A percentile compares a stretch with the other conserved stretches of the same genome.
These are phyloP conservation scores for Mycena sanguinolenta DNA, from an alignment of 768 basidiomycete genomes.

Conservation along the genomic window DNA sequence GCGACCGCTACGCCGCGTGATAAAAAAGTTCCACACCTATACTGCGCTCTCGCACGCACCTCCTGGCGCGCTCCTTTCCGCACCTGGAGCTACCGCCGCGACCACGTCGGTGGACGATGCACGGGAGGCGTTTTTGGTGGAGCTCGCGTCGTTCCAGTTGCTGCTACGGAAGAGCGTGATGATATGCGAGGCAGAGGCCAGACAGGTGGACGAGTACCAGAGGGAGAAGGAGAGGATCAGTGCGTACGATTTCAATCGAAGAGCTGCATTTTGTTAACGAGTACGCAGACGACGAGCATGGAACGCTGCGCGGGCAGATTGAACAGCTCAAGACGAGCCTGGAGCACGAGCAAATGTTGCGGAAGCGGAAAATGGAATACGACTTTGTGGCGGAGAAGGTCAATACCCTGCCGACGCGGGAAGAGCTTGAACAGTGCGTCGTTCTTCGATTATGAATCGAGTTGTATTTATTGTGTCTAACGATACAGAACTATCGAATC, in stretches of 20 bases:
- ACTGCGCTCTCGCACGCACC: conserved; percentile 68
- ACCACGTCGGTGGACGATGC: conserved; percentile 70
- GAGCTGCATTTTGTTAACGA: conserved; percentile 6
- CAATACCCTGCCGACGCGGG: conserved; percentile 80
- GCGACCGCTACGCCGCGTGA: conserved; percentile 79
- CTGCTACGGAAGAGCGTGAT: conserved; percentile 82
- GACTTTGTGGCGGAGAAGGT: conserved; percentile 88
- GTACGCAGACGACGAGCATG: conserved; percentile 81
- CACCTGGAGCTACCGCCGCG: conserved; percentile 43
- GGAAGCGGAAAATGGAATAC: conserved; percentile 88
- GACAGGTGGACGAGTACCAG: conserved; percentile 89
- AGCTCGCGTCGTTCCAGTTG: conserved; percentile 82
- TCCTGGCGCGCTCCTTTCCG: conserved; percentile 48
- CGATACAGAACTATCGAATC: conserved; percentile 70
- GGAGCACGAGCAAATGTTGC: conserved; percentile 83
- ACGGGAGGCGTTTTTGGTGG: conserved; percentile 82
- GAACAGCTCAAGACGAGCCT: conserved; percentile 81
- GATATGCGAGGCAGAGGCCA: conserved; percentile 87
- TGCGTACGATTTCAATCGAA: conserved; percentile 49
- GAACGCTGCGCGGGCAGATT: conserved; percentile 75
- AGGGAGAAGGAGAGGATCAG: conserved; percentile 80
- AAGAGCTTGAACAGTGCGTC: conserved; percentile 82
- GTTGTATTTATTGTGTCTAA: conserved; percentile 8
- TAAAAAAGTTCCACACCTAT: conserved; percentile 87
- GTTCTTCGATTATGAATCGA: background rate